These are phyloP conservation scores for Fusarium nygamai DNA, from an alignment of 2,329 filamentous ascomycete species.

Conservation along the genomic window DNA sequence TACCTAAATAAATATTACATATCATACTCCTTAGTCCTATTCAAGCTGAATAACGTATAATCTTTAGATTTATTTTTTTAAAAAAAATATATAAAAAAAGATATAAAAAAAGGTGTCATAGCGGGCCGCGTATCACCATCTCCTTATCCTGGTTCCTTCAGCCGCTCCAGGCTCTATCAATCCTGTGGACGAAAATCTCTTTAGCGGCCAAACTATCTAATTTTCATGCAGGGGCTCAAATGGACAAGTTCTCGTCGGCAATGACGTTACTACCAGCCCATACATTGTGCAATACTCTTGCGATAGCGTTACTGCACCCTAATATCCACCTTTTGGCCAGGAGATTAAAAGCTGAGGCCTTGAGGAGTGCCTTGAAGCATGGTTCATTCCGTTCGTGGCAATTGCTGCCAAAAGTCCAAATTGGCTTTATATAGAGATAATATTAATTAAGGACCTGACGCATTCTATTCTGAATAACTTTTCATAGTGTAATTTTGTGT, in stretches of 20 bases:
- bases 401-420: too few relatives aligned
- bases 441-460: neutral
- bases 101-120: neutral
- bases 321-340: fast-evolving
- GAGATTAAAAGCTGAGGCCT: neutral
- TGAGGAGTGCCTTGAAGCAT: fast-evolving
- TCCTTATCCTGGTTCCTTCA: neutral
- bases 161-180: neutral
- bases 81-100: too few relatives aligned
- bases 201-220: neutral
- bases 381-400: neutral
- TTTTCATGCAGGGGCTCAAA: neutral
- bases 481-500: too few relatives aligned
- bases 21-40: too few relatives aligned
- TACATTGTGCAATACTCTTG: neutral
- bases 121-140: neutral
- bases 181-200: neutral
- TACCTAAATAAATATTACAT: too few relatives aligned
- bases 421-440: neutral
- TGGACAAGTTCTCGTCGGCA: neutral
- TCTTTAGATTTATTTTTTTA: neutral
- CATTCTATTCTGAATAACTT: neutral
- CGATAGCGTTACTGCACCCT: neutral
- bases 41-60: neutral
- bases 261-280: neutral